Conservation (phyloP, 225 moss, liverwort and hornwort species). For the Straminergon stramineum region DNA sequence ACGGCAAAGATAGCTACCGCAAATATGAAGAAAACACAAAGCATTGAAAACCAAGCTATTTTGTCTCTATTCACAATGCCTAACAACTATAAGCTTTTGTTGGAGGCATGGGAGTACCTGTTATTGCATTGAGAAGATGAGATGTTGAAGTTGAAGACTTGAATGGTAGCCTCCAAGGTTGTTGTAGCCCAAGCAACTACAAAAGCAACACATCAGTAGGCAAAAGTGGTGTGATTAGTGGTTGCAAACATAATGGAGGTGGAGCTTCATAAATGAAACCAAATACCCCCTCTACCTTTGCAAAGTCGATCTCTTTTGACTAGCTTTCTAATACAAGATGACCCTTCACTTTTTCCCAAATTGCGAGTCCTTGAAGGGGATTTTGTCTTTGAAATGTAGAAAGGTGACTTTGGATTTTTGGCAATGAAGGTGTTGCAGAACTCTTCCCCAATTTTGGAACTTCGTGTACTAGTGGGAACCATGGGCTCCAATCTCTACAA, state of each 20-base stretch:
- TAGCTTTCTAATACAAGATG: neutral
- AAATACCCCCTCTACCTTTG: neutral
- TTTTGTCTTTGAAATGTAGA: too few relatives aligned
- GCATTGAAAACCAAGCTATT: too few relatives aligned
- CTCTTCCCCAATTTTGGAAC: too few relatives aligned
- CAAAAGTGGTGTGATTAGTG: accelerated
- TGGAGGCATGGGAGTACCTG: accelerated
- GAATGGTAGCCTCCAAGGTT: neutral
- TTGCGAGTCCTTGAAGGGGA: accelerated
- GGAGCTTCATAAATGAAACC: accelerated
- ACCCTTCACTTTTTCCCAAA: too few relatives aligned
- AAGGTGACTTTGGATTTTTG: too few relatives aligned
- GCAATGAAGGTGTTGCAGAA: accelerated
- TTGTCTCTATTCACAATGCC: too few relatives aligned
- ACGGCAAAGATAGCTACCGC: accelerated
- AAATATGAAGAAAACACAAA: too few relatives aligned
- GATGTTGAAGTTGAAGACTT: neutral
- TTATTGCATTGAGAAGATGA: accelerated
- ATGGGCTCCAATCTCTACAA: too few relatives aligned
- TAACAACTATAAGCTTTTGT: too few relatives aligned
- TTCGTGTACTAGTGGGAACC: accelerated
- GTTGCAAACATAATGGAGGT: accelerated
- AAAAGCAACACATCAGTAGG: accelerated
- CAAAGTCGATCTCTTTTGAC: accelerated
- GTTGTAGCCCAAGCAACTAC: accelerated